phyloP scores from a whole-genome alignment of 139 green algal genomes.

The Tetraselmis striata region DNA sequence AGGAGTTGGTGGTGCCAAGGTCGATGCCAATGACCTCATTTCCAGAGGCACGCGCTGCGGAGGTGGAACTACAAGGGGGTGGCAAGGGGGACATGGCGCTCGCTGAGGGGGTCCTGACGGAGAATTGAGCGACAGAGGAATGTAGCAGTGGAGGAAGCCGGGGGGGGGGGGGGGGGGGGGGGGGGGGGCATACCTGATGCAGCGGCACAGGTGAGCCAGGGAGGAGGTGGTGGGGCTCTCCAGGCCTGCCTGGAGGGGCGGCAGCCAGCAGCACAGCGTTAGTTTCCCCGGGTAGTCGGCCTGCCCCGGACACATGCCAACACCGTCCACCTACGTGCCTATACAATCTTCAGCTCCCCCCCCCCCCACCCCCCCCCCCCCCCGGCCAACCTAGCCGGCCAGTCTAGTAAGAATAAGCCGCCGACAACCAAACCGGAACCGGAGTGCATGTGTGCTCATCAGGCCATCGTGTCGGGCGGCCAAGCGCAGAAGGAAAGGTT shows the following conservation, averaged over 20 bases:
- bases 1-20: conserved; percentile 98
- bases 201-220: not conserved
- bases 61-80: not conserved
- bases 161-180: no score
- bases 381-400: no score
- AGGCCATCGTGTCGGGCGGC: no score
- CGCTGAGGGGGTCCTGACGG: not conserved
- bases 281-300: no score
- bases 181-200: not conserved
- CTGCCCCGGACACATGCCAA: not conserved
- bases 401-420: no score
- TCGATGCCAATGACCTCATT: conserved; percentile 98
- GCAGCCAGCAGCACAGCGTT: no score
- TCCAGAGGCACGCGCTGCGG: not conserved
- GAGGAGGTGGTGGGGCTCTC: not conserved
- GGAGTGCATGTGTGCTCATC: no score
- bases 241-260: no score
- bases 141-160: no score
- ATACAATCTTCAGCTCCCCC: not conserved
- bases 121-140: no score
- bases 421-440: no score
- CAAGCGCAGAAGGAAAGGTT: no score
- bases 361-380: not conserved
- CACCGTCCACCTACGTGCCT: not conserved
- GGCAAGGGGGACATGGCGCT: not conserved